These are phyloP conservation scores for Globisporangium iwayamae DNA, from an alignment of 352 stramenopile species.

Conservation along the genomic window DNA sequence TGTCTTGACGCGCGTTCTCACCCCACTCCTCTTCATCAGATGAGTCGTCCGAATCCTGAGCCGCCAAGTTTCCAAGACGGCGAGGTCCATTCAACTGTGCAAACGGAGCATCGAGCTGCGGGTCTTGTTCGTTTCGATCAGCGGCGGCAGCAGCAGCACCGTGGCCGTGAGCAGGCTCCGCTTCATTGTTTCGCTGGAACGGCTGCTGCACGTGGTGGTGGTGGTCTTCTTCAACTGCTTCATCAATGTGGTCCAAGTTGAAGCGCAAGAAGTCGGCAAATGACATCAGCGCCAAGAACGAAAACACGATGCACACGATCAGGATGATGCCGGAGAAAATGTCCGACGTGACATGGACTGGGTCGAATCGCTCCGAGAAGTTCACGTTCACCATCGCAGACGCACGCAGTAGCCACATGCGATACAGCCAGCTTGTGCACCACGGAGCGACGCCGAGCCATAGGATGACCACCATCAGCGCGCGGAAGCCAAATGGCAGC, in stretches of 20 bases:
- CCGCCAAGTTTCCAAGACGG: conserved; percentile 36
- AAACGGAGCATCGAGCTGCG: conserved; percentile 27
- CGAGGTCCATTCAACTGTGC: conserved; percentile 31
- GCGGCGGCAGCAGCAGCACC: not conserved
- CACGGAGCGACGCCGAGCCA: conserved; percentile 89
- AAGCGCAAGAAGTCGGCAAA: conserved; percentile 92
- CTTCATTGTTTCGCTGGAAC: conserved; percentile 8
- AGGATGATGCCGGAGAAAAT: conserved; percentile 89
- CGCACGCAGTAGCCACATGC: conserved; percentile 90
- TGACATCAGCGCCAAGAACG: conserved; percentile 94
- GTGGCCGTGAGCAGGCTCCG: conserved; percentile 1
- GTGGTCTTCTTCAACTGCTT: conserved; percentile 42
- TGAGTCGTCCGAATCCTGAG: conserved; percentile 40
- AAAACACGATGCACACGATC: conserved; percentile 91
- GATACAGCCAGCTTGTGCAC: conserved; percentile 93
- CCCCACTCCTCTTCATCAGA: conserved; percentile 53
- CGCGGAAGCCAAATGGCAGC: conserved; percentile 82
- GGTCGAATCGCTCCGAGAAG: conserved; percentile 71
- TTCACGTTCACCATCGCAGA: conserved; percentile 85
- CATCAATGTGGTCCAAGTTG: conserved; percentile 86
- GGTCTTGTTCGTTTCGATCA: conserved; percentile 22
- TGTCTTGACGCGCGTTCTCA: conserved; percentile 14
- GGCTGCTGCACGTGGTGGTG: conserved; percentile 19
- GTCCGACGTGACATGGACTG: conserved; percentile 72
- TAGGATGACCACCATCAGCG: conserved; percentile 67